Evolutionary conservation across 1,284 basidiomycete genomes (phyloP).

Genomic region (Irpex lacteus): DNA sequence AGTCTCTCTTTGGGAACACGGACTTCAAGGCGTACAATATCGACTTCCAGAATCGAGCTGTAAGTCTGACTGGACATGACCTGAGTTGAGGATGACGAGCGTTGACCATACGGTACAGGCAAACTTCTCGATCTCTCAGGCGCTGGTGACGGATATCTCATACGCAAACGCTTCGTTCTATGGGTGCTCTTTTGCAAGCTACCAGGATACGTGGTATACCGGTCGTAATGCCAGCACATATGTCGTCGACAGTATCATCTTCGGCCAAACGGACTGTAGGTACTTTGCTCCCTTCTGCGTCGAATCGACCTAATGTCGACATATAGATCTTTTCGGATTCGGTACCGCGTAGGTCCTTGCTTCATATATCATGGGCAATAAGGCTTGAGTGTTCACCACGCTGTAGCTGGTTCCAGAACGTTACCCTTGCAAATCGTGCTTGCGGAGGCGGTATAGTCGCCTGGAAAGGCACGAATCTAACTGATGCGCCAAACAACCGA

Average conservation of each 20-base stretch:
- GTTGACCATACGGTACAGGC: constrained; percentile 33
- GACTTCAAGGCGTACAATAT: constrained; percentile 70
- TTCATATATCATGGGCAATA: background rate
- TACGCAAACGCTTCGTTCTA: constrained; percentile 69
- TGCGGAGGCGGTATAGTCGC: constrained; percentile 63
- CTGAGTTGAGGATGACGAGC: background rate
- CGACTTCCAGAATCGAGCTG: constrained; percentile 64
- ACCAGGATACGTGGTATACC: constrained; percentile 67
- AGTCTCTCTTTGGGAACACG: constrained; percentile 50
- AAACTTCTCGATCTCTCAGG: constrained; percentile 56
- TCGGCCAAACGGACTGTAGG: constrained; percentile 63
- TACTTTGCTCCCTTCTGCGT: background rate
- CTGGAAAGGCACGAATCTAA: constrained; percentile 57
- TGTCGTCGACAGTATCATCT: constrained; percentile 59
- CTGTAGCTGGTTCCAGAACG: constrained; percentile 57
- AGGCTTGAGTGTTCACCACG: background rate
- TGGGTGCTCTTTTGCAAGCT: constrained; percentile 60
- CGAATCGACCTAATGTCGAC: background rate
- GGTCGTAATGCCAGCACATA: constrained; percentile 60
- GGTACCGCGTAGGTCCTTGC: constrained; percentile 44
- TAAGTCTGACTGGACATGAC: constrained; percentile 26
- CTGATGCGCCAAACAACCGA: constrained; percentile 48
- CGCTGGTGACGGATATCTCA: constrained; percentile 56
- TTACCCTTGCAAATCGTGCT: constrained; percentile 57
- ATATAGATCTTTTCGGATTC: constrained; percentile 18